These are phyloP conservation scores for Fraxinus paxiana DNA, from an alignment of 305 asterid genomes.

Conservation along the genomic window DNA sequence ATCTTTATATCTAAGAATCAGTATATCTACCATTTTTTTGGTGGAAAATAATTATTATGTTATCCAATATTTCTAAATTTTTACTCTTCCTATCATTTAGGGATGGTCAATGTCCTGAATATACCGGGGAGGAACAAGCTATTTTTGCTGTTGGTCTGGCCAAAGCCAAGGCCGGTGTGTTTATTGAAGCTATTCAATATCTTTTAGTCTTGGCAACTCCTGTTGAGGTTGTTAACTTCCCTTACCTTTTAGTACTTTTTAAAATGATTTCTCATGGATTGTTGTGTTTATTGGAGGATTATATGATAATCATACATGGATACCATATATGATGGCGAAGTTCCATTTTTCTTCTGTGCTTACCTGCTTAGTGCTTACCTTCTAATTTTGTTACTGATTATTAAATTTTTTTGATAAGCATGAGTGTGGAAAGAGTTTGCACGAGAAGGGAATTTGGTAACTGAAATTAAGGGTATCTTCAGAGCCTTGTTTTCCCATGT, in stretches of 20 bases:
- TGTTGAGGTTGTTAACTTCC: slow-evolving; percentile 58
- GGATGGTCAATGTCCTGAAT: slow-evolving; percentile 96
- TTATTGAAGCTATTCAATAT: slow-evolving; percentile 90
- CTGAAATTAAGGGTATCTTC: background rate
- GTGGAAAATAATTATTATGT: slow-evolving; percentile 1
- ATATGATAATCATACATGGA: slow-evolving; percentile 2
- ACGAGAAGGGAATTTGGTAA: background rate
- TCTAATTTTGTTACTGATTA: background rate
- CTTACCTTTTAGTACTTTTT: slow-evolving; percentile 6
- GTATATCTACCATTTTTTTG: slow-evolving; percentile 1
- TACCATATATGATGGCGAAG: slow-evolving; percentile 5
- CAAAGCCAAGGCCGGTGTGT: slow-evolving; percentile 79
- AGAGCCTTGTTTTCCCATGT: background rate
- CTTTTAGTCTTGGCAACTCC: slow-evolving; percentile 95
- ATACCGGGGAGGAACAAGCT: slow-evolving; percentile 89
- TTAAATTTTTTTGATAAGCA: background rate
- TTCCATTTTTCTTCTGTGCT: background rate
- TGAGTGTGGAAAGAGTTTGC: background rate
- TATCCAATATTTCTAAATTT: slow-evolving; percentile 16
- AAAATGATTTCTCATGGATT: background rate
- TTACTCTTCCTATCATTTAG: slow-evolving; percentile 35
- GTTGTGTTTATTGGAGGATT: slow-evolving; percentile 3
- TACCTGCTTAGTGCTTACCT: background rate
- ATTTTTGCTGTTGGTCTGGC: slow-evolving; percentile 90
- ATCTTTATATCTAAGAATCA: slow-evolving; percentile 13